A percentile compares a stretch with the other conserved stretches of the same genome.
These are phyloP conservation scores for Solanum phureja DNA, from an alignment of 257 asterid genomes.

Conservation along the genomic window DNA sequence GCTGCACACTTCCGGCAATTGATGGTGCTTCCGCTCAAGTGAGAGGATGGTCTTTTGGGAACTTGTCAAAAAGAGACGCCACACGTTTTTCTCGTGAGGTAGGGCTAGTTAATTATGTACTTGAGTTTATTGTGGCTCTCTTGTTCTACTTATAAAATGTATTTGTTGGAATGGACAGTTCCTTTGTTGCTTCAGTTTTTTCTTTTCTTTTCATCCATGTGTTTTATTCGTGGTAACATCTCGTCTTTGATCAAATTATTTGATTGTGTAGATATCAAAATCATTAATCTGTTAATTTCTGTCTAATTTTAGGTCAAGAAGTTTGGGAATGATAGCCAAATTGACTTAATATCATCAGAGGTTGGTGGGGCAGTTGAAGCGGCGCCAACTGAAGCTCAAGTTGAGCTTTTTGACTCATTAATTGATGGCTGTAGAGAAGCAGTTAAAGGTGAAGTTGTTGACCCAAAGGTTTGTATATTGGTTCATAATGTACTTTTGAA, in stretches of 20 bases:
- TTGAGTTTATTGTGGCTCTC: background rate
- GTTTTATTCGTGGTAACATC: background rate
- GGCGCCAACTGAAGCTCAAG: constrained; percentile 86
- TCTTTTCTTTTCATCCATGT: background rate
- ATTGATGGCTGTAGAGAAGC: constrained; percentile 96
- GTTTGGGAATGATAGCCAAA: constrained; percentile 90
- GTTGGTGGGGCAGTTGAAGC: constrained; percentile 94
- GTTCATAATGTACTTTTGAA: background rate
- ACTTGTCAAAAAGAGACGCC: constrained; percentile 92
- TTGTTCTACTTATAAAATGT: background rate
- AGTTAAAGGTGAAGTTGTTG: constrained; percentile 52
- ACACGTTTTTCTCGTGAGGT: constrained; percentile 92
- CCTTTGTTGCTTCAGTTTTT: background rate
- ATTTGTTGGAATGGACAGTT: background rate
- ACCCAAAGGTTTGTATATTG: constrained; percentile 48
- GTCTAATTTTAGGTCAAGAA: constrained; percentile 62
- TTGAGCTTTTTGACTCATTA: constrained; percentile 88
- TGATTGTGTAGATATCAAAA: background rate
- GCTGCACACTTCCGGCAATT: constrained; percentile 58
- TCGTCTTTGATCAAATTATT: background rate
- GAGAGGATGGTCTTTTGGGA: constrained; percentile 94
- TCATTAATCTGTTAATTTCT: background rate
- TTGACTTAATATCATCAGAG: constrained; percentile 72
- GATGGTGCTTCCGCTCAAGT: constrained; percentile 97
- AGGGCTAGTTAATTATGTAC: constrained; percentile 9